These are phyloP conservation scores for Aspergillus cristatus DNA, from an alignment of 495 filamentous ascomycete species.

Conservation along the genomic window DNA sequence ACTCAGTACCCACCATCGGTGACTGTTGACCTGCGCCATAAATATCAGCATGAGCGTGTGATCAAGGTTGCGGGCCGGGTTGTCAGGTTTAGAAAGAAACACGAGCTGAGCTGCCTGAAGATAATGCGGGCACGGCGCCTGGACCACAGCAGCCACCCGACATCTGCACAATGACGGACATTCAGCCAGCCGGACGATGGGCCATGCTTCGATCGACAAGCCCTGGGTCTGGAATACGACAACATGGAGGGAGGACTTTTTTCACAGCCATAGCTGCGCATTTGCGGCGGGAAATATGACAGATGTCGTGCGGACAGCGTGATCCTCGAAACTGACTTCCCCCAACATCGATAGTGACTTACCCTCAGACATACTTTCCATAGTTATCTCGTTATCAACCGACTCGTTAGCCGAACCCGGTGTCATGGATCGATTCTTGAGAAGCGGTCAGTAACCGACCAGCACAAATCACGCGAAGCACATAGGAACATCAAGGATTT, in stretches of 20 bases:
- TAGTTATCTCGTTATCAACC: too few species aligned
- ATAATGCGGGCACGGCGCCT: conserved; percentile 5
- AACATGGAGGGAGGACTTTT: not conserved
- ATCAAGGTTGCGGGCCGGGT: conserved; percentile 25
- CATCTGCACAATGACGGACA: not conserved
- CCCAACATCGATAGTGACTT: too few species aligned
- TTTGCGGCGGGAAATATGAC: not conserved
- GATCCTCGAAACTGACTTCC: too few species aligned
- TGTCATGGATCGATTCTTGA: too few species aligned
- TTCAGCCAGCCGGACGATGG: too few species aligned
- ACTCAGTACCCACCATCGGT: conserved; percentile 17
- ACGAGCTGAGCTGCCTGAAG: not conserved
- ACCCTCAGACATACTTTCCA: too few species aligned
- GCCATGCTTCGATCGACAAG: conserved; percentile 4
- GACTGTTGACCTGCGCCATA: conserved; percentile 12
- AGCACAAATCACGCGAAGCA: too few species aligned
- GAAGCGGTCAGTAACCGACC: too few species aligned
- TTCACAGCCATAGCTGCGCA: not conserved
- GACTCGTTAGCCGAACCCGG: too few species aligned
- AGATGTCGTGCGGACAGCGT: too few species aligned
- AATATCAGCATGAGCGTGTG: conserved; percentile 23
- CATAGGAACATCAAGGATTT: too few species aligned
- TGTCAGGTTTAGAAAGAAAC: conserved; percentile 14
- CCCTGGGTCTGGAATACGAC: conserved; percentile 4
- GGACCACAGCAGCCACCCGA: conserved; percentile 4